Percentiles rank a stretch among this genome's conserved stretches.
These are phyloP conservation scores for Primulina huaijiensis DNA, from an alignment of 257 asterid species.

Conservation along the genomic window DNA sequence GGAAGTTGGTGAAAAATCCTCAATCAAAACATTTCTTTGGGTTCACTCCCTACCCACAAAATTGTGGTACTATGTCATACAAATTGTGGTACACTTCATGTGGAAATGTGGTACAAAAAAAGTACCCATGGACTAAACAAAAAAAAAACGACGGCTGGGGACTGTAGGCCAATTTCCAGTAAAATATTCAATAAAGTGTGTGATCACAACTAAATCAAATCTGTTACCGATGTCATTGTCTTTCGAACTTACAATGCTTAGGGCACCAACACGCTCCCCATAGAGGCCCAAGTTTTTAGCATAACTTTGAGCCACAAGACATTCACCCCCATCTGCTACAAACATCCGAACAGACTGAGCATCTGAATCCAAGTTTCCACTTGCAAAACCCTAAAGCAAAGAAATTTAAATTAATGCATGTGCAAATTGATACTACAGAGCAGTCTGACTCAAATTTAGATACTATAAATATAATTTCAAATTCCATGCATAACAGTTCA, in stretches of 20 bases:
- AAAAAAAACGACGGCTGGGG: no score
- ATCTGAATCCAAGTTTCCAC: constrained; percentile 90
- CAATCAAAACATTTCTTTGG: no score
- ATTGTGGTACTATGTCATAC: no score
- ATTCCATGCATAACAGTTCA: constrained; percentile 14
- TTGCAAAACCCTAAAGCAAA: constrained; percentile 80
- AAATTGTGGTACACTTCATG: no score
- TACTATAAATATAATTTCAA: not conserved
- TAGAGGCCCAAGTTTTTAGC: constrained; percentile 98
- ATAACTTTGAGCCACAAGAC: constrained; percentile 88
- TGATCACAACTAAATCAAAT: not conserved
- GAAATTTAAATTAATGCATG: constrained; percentile 19
- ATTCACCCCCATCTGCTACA: constrained; percentile 93
- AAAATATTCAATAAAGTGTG: no score
- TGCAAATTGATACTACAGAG: not conserved
- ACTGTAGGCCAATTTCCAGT: no score
- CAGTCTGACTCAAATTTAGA: not conserved
- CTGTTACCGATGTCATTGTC: not conserved
- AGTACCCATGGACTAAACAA: no score
- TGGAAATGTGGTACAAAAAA: no score
- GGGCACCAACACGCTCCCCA: constrained; percentile 99
- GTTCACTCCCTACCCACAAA: no score
- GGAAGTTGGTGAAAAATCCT: no score
- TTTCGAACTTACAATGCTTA: constrained; percentile 74
- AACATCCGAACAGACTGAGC: constrained; percentile 83